A percentile compares a stretch with the other conserved stretches of the same genome.
phyloP scores from a whole-genome alignment of 2,329 filamentous ascomycete species.

The Trichoderma sp. region DNA sequence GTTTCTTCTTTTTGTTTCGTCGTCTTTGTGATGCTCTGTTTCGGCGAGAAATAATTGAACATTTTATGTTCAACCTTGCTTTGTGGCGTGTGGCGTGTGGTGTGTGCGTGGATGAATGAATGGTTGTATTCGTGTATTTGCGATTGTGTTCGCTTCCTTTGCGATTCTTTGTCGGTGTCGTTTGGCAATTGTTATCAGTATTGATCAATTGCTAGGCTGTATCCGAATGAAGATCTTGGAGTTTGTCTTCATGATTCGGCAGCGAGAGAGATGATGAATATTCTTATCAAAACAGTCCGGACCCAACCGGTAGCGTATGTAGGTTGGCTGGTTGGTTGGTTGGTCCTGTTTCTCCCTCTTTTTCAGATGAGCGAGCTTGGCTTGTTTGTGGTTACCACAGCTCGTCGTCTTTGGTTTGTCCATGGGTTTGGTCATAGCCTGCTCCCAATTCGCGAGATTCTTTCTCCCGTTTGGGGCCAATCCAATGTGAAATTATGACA shows the following conservation, averaged over 20 bases:
- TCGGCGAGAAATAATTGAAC: background rate
- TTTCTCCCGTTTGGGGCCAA: constrained; percentile 17
- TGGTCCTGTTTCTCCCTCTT: background rate
- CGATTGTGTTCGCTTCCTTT: background rate
- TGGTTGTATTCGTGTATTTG: background rate
- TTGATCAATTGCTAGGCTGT: background rate
- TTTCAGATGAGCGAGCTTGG: background rate
- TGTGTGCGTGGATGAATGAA: background rate
- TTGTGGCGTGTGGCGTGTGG: background rate
- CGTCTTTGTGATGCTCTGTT: background rate
- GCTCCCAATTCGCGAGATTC: constrained; percentile 19
- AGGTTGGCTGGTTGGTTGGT: no score
- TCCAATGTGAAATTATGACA: background rate
- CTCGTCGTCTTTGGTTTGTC: background rate
- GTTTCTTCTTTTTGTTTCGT: background rate
- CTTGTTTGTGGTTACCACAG: background rate
- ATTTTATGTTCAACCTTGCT: background rate
- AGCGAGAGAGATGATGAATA: background rate
- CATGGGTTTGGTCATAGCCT: background rate
- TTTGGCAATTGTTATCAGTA: background rate
- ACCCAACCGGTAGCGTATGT: background rate
- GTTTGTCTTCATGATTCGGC: background rate
- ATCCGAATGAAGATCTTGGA: background rate
- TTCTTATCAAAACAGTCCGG: background rate
- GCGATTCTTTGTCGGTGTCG: background rate